Conservation (phyloP, 257 asterid species). For the Osmanthus fragrans region DNA sequence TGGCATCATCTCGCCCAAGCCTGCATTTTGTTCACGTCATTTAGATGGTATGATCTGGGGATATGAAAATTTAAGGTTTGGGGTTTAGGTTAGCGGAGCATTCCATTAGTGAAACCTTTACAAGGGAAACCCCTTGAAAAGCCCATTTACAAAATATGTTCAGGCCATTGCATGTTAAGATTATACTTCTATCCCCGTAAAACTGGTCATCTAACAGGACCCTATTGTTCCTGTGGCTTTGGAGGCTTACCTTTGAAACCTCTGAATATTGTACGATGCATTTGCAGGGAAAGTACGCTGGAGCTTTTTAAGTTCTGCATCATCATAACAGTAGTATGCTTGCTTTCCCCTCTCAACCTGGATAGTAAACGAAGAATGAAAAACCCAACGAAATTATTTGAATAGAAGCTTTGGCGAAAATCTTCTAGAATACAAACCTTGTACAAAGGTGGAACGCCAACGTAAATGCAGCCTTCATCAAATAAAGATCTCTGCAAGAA, state of each 20-base stretch:
- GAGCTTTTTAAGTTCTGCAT: constrained; percentile 65
- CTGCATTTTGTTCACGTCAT: constrained; percentile 42
- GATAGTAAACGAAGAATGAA: constrained; percentile 15
- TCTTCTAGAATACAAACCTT: constrained; percentile 54
- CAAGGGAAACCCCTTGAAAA: neutral
- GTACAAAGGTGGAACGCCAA: constrained; percentile 96
- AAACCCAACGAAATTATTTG: constrained; percentile 9
- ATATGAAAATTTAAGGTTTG: neutral
- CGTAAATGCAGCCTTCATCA: constrained; percentile 93
- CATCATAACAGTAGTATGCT: constrained; percentile 79
- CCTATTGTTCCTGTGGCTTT: neutral
- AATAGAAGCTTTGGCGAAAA: constrained; percentile 9
- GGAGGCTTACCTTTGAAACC: constrained; percentile 78
- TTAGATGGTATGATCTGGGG: neutral
- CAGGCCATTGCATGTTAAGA: neutral
- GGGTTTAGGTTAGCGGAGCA: neutral
- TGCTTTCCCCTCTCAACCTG: constrained; percentile 98
- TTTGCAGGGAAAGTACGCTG: constrained; percentile 78
- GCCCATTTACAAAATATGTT: neutral
- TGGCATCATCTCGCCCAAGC: constrained; percentile 99
- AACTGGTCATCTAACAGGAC: neutral
- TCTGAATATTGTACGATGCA: constrained; percentile 93
- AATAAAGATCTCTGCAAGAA: constrained; percentile 84
- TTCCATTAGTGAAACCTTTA: neutral
- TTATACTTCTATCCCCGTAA: neutral